phyloP scores from a whole-genome alignment of 176 grass and related monocot genomes.

The Oryza australiensis region DNA sequence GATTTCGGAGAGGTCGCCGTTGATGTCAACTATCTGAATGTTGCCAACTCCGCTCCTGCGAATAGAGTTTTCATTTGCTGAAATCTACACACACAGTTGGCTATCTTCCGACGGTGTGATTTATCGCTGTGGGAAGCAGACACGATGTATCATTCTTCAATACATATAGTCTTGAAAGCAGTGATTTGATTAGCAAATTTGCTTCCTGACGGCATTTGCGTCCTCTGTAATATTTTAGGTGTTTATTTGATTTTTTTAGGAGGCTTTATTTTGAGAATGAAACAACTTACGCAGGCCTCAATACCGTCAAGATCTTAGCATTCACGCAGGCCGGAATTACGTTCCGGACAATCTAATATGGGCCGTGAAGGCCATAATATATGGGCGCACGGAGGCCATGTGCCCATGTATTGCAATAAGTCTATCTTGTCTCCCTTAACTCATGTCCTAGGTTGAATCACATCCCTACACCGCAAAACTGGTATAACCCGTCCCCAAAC shows the following conservation, averaged over 20 bases:
- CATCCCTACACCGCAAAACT: too few relatives aligned
- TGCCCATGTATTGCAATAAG: too few relatives aligned
- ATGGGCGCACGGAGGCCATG: too few relatives aligned
- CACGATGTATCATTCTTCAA: not conserved
- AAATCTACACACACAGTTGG: not conserved
- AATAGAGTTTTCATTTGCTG: conserved; percentile 77
- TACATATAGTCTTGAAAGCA: not conserved
- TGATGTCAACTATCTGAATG: conserved; percentile 88
- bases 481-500: too few relatives aligned
- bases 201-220: not conserved
- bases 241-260: not conserved
- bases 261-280: not conserved
- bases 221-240: not conserved
- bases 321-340: too few relatives aligned
- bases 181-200: not conserved
- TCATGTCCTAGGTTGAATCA: too few relatives aligned
- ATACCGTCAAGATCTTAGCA: too few relatives aligned
- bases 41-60: conserved; percentile 33
- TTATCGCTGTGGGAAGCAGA: not conserved
- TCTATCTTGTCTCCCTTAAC: too few relatives aligned
- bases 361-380: too few relatives aligned
- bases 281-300: too few relatives aligned
- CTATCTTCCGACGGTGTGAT: not conserved
- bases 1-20: conserved; percentile 58
- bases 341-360: too few relatives aligned